phyloP scores from a whole-genome alignment of 1,284 basidiomycete species.

The Schizophyllum commune region DNA sequence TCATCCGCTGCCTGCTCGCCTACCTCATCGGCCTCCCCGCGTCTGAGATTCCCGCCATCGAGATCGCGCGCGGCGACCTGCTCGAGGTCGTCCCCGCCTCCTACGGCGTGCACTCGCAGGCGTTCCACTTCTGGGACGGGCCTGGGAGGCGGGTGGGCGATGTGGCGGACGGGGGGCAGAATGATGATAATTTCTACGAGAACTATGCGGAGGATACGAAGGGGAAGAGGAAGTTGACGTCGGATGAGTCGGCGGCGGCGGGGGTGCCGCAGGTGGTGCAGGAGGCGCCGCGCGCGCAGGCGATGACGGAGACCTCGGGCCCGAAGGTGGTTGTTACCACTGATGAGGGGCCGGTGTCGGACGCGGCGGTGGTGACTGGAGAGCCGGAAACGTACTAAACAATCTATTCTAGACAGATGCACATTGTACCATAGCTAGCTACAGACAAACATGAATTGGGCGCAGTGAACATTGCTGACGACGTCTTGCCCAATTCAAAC shows the following conservation, averaged over 20 bases:
- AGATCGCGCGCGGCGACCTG: slow-evolving; percentile 86
- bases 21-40: slow-evolving; percentile 94
- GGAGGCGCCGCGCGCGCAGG: background rate
- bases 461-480: no score
- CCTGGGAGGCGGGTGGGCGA: slow-evolving; percentile 48
- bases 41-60: slow-evolving; percentile 93
- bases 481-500: no score
- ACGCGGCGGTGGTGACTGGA: background rate
- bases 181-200: slow-evolving; percentile 74
- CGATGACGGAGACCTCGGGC: background rate
- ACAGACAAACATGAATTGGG: no score
- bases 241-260: background rate
- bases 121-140: slow-evolving; percentile 91
- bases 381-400: background rate
- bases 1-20: slow-evolving; percentile 90
- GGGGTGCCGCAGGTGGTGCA: no score
- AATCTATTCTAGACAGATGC: no score
- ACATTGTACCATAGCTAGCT: no score
- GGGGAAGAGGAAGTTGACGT: slow-evolving; percentile 44
- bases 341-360: background rate
- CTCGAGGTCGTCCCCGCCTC: slow-evolving; percentile 86
- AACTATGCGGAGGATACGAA: slow-evolving; percentile 80
- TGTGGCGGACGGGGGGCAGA: slow-evolving; percentile 34
- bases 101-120: slow-evolving; percentile 83
- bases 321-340: background rate